Conservation (phyloP, 768 basidiomycete genomes). For the Dentipellis fragilis region DNA sequence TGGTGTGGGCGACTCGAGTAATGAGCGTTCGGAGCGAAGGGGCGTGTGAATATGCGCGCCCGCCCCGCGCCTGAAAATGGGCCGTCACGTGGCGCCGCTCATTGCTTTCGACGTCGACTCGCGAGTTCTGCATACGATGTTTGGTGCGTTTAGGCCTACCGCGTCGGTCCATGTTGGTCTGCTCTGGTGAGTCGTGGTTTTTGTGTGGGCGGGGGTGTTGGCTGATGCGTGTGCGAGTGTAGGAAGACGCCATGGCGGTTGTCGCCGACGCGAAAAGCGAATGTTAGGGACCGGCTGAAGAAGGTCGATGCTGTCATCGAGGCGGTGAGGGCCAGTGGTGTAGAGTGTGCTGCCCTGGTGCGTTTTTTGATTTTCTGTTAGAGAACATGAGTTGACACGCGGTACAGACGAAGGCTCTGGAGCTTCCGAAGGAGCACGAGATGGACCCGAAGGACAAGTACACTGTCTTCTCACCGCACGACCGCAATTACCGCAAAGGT, state of each 20-base stretch:
- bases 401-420: slow-evolving; percentile 58
- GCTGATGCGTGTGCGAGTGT: slow-evolving; percentile 3
- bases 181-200: slow-evolving; percentile 52
- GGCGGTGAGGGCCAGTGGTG: slow-evolving; percentile 72
- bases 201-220: not conserved
- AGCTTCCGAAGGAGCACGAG: slow-evolving; percentile 86
- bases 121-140: slow-evolving; percentile 38
- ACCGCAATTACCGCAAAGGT: slow-evolving; percentile 78
- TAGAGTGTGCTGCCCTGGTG: slow-evolving; percentile 70
- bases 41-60: slow-evolving; percentile 6
- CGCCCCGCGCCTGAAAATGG: not conserved
- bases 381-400: not conserved
- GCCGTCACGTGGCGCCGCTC: not conserved
- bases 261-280: slow-evolving; percentile 86
- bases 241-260: slow-evolving; percentile 97
- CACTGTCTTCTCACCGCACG: slow-evolving; percentile 70
- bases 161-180: slow-evolving; percentile 64
- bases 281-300: slow-evolving; percentile 81
- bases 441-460: slow-evolving; percentile 95
- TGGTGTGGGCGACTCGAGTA: not conserved
- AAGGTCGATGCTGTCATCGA: slow-evolving; percentile 91
- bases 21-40: slow-evolving; percentile 7
- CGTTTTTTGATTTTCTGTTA: slow-evolving; percentile 19
- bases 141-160: slow-evolving; percentile 76
- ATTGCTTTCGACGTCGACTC: not conserved